Base-by-base conservation (phyloP, 2,329 filamentous ascomycete species). In the Fusarium marasasianum region DNA sequence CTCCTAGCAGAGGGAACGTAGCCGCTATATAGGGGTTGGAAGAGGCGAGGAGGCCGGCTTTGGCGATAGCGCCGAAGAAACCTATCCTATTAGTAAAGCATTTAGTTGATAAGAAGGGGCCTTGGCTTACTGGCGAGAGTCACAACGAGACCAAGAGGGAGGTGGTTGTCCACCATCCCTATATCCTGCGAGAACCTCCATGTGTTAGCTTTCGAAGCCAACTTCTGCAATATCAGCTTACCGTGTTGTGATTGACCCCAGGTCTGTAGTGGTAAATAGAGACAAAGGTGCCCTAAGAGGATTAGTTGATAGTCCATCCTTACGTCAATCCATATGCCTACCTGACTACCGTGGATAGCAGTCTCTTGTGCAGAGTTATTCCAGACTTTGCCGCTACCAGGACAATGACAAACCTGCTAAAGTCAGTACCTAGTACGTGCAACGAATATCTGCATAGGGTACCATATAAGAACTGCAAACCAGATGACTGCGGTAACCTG, bases 121-220 rank as follows among this genome's bases (percentile, higher is more conserved):
- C 7, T 20, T 38, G 48, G 78, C 83, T 74, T 72, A 85, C 83
- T 84, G 40, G 76, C 76, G 18, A 77, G 59, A 44, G 84, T 72
- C 22, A 79, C 76, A 20, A 79, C 75, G 15, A 86, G 60, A 2
- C 82, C 82, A 1, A 80, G 64, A 4, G 84, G 82, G 6, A 87
- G 77, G 57, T 82, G 79, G 35, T 82, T 85, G 65, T 87, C 85
- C 6, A 86, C 74, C 22, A 86, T 80, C 55, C 83, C 80, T 12
- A 86, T 82, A 43, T 86, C 84, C 72, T 86, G 83, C 14, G 81
- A 83, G 68, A 86, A 86, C 63, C 82, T 83, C 4, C 4, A 5
- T 12, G 13, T 58, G 51, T 54, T 44, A 69, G 24, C n/a, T 24
- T 48, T 15, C 24, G 12, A 38, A 26, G 7, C 5, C 31, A 35